Evolutionary conservation across 768 basidiomycete genomes (phyloP).

Genomic region (Ramaria sp.): DNA sequence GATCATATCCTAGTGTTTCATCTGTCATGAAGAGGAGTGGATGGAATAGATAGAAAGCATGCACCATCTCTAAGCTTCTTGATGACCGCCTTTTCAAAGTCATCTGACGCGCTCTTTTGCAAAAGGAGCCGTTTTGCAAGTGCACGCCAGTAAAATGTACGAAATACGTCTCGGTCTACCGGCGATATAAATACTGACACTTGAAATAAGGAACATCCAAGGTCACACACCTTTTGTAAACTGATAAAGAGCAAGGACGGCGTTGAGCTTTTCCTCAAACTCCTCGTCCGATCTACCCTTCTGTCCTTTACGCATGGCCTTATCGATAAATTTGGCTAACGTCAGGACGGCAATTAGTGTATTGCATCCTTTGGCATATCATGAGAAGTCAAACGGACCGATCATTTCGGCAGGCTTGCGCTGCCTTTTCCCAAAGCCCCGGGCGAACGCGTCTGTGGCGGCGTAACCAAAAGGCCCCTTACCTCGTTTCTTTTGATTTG

Average conservation of each 20-base stretch:
- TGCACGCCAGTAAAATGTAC: conserved; percentile 82
- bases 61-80: conserved; percentile 73
- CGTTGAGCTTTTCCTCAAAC: conserved; percentile 55
- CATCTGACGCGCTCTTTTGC: conserved; percentile 76
- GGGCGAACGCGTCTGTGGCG: conserved; percentile 57
- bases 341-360: background rate
- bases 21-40: background rate
- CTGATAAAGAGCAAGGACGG: conserved; percentile 63
- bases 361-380: conserved; percentile 10
- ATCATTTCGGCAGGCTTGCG: conserved; percentile 89
- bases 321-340: conserved; percentile 77
- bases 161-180: conserved; percentile 85
- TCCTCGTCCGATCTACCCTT: conserved; percentile 49
- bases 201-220: background rate
- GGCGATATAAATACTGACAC: background rate
- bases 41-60: conserved; percentile 21
- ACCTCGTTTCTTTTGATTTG: background rate
- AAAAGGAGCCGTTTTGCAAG: conserved; percentile 81
- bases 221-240: conserved; percentile 49
- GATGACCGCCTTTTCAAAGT: conserved; percentile 76
- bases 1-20: conserved; percentile 66
- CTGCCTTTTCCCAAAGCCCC: conserved; percentile 55
- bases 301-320: conserved; percentile 80
- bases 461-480: conserved; percentile 44
- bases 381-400: background rate